Evolutionary conservation across 805 yeast genomes (phyloP).

Genomic region (Lipomyces anomalus): DNA sequence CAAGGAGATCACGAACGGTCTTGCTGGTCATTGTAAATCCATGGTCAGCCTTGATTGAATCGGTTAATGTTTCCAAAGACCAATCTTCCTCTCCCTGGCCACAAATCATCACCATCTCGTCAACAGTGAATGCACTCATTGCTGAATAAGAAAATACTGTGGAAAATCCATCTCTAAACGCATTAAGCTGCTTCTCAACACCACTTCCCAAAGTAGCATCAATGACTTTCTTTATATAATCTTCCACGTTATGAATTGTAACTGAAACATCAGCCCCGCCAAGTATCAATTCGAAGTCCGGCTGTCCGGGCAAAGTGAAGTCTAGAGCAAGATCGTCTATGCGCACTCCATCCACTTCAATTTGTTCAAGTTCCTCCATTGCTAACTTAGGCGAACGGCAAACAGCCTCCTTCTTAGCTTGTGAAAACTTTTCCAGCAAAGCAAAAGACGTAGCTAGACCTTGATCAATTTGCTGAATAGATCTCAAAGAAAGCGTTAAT

Average conservation of each 20-base stretch:
- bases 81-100: constrained; percentile 87
- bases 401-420: constrained; percentile 23
- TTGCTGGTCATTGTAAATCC: constrained; percentile 73
- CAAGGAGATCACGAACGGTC: constrained; percentile 56
- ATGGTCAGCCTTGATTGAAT: constrained; percentile 76
- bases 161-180: constrained; percentile 76
- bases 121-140: constrained; percentile 62
- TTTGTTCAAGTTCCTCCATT: no score
- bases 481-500: constrained; percentile 32
- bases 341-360: constrained; percentile 36
- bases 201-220: constrained; percentile 61
- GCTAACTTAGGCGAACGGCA: no score
- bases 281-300: constrained; percentile 50
- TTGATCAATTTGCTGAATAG: constrained; percentile 50
- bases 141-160: constrained; percentile 75
- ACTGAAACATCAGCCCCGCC: constrained; percentile 52
- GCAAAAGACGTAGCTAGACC: constrained; percentile 53
- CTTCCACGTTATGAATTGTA: constrained; percentile 47
- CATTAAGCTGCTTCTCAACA: constrained; percentile 53
- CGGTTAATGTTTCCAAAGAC: constrained; percentile 48
- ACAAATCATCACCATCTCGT: constrained; percentile 64
- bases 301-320: constrained; percentile 74
- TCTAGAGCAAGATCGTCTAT: constrained; percentile 54
- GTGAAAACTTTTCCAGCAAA: constrained; percentile 43
- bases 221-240: constrained; percentile 51